Percentiles rank a stretch among this genome's conserved stretches.
Evolutionary conservation across 2,329 filamentous ascomycete species (phyloP).

Genomic region (Helotiales sp.): DNA sequence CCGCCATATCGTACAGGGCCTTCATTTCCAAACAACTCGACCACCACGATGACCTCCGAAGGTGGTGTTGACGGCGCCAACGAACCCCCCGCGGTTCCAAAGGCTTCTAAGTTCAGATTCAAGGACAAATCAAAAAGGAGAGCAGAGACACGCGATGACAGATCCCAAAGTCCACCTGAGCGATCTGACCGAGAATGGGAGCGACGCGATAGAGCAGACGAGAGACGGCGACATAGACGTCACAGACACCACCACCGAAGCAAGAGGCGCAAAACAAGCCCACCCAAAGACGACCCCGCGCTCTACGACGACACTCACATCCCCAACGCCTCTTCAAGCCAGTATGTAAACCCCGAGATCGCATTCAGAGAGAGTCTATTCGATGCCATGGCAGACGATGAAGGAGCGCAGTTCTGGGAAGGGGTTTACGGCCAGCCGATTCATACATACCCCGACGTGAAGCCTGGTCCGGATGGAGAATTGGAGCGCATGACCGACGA

Average conservation of each 20-base stretch:
- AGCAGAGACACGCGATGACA: constrained; percentile 14
- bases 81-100: constrained; percentile 18
- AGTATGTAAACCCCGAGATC: constrained; percentile 65
- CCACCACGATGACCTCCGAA: constrained; percentile 29
- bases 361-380: constrained; percentile 95
- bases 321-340: constrained; percentile 44
- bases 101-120: constrained; percentile 39
- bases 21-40: not conserved
- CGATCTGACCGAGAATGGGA: not conserved
- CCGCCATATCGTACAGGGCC: not conserved
- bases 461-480: constrained; percentile 53
- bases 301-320: constrained; percentile 48
- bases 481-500: constrained; percentile 91
- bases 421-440: constrained; percentile 95
- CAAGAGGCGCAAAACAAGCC: constrained; percentile 34
- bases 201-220: constrained; percentile 12
- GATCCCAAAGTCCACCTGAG: constrained; percentile 17
- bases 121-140: constrained; percentile 40
- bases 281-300: constrained; percentile 42
- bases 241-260: constrained; percentile 38
- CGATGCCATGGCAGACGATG: constrained; percentile 95
- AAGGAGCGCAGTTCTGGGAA: constrained; percentile 95
- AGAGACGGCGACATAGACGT: constrained; percentile 23
- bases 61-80: constrained; percentile 7
- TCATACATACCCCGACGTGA: constrained; percentile 69